Percentiles rank a stretch among this genome's conserved stretches.
phyloP scores from a whole-genome alignment of 768 basidiomycete genomes.

The Russula sp. region DNA sequence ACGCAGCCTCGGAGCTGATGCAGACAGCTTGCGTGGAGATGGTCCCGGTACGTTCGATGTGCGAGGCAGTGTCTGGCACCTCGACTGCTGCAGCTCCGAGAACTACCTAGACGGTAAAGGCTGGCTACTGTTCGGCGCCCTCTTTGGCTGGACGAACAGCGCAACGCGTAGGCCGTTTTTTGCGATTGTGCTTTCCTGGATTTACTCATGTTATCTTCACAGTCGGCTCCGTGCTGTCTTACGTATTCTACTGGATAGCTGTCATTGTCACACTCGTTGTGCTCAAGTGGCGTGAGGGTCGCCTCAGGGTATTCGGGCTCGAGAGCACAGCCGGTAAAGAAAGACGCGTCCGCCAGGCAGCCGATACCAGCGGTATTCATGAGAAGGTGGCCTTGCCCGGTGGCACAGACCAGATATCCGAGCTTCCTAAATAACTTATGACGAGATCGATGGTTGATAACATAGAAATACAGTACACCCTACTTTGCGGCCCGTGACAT shows the following conservation, averaged over 20 bases:
- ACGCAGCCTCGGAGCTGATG: conserved; percentile 57
- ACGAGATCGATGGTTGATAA: not conserved
- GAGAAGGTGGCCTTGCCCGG: conserved; percentile 1
- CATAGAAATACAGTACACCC: not conserved
- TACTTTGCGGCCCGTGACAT: too few relatives aligned
- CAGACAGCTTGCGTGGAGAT: conserved; percentile 58
- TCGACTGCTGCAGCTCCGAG: conserved; percentile 72
- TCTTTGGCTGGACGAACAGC: conserved; percentile 86
- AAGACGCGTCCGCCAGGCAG: conserved; percentile 10
- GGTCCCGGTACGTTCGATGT: conserved; percentile 86
- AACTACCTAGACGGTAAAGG: conserved; percentile 46
- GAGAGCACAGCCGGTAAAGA: conserved; percentile 13
- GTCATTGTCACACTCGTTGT: conserved; percentile 61
- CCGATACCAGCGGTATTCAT: not conserved
- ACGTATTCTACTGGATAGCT: conserved; percentile 89
- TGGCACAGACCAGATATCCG: not conserved
- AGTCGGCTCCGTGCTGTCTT: conserved; percentile 78
- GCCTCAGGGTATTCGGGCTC: conserved; percentile 11
- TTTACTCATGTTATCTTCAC: not conserved
- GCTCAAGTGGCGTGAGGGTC: conserved; percentile 50
- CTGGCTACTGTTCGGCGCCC: conserved; percentile 79
- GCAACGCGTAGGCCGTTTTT: conserved; percentile 49
- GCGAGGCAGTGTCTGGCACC: conserved; percentile 81
- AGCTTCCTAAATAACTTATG: conserved; percentile 13
- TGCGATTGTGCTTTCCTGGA: not conserved